phyloP scores from a whole-genome alignment of 164 flowering plant species.

The Magnolia officinalis region DNA sequence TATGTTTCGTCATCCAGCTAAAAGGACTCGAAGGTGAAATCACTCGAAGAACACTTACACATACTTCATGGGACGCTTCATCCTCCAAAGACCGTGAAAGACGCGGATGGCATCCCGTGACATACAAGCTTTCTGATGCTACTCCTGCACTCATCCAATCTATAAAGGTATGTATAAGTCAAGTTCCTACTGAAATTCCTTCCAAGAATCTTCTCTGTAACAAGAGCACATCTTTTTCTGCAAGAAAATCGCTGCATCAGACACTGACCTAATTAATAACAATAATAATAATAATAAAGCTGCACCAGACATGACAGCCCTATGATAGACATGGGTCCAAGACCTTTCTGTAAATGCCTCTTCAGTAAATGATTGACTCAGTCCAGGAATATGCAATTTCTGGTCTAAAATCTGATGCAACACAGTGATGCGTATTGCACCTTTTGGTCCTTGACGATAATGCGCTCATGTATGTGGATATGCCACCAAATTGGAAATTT shows the following conservation, averaged over 20 bases:
- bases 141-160: conserved; percentile 62
- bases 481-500: too few relatives aligned
- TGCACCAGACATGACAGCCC: background rate
- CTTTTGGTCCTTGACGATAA: too few relatives aligned
- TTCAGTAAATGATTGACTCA: too few relatives aligned
- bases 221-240: background rate
- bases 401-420: too few relatives aligned
- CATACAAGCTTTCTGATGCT: conserved; percentile 87
- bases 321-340: background rate
- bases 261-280: background rate
- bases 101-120: conserved; percentile 92
- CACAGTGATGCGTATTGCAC: too few relatives aligned
- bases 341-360: too few relatives aligned
- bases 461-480: too few relatives aligned
- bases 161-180: conserved; percentile 27
- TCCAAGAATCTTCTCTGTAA: background rate
- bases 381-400: too few relatives aligned
- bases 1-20: conserved; percentile 39
- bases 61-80: conserved; percentile 79
- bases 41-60: conserved; percentile 43
- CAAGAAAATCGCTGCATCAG: background rate
- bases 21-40: conserved; percentile 60
- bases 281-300: background rate
- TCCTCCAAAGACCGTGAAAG: conserved; percentile 65
- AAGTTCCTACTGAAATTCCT: background rate